Evolutionary conservation across 768 basidiomycete genomes (phyloP), one percentile per base, ranked within the genome.

Genomic region (Holtermanniella nyarrowii): DNA sequence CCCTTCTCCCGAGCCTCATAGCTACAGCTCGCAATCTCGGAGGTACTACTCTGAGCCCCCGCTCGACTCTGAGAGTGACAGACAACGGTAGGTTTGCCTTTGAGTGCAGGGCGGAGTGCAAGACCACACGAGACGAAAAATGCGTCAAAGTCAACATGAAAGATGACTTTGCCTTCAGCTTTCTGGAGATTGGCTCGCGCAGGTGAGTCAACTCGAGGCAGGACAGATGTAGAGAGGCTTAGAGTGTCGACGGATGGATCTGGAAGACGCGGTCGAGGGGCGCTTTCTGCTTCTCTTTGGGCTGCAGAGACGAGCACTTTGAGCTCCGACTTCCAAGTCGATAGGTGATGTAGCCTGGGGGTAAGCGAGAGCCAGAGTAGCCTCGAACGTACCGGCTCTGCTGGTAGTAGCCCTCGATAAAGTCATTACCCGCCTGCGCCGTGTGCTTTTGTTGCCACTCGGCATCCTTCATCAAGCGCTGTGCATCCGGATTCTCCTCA

Each of bases 121-220:
- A 91, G 72, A 0, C 89, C 88, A n/a, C 84, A 93, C 1, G 86
- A 83, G 11, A 96, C 91, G 65, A 99, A 99, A 76, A 96, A 97
- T 57, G 84, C 88, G 63, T 99, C 95, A 58, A 97, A 96, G 69
- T 76, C 73, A 23, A 75, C 72, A 53, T 73, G 74, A 2, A 75
- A 77, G 26, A 75, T 75, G 40, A 76, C 77, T 44, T 70, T 72
- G 14, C 75, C 79, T 60, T 77, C 81, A 16, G 53, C 10, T 18
- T 43, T 43, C 5, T 14, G 4, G 5, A 11, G 12, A 16, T 21
- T 31, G 7, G 26, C 42, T 2, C 24, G 26, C 10, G 20, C 5
- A 1, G 24, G 26, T 0, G 31, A 50, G 13, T 57, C 53, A 10
- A 55, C 50, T 14, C 49, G 49, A 4, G 70, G 70, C 1, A 72